These are phyloP conservation scores for Pythium aristosporum DNA, from an alignment of 352 stramenopile genomes.

Conservation along the genomic window DNA sequence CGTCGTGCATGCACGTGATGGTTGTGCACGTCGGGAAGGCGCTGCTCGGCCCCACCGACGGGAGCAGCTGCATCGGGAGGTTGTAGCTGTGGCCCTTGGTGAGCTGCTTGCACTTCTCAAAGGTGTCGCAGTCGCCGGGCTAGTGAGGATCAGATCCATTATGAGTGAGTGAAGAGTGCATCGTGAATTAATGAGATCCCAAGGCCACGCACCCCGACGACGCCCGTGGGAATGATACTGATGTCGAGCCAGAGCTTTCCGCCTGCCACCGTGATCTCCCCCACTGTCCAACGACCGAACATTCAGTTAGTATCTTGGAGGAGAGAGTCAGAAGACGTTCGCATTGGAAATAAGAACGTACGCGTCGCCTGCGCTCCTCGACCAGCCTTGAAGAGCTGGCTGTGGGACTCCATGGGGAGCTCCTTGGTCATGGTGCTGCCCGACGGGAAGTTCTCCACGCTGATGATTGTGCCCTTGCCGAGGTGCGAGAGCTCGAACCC, in stretches of 20 bases:
- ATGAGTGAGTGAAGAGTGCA: background rate
- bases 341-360: constrained; percentile 9
- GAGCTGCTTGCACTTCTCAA: constrained; percentile 49
- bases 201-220: constrained; percentile 16
- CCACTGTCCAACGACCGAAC: constrained; percentile 7
- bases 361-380: constrained; percentile 21
- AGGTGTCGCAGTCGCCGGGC: constrained; percentile 45
- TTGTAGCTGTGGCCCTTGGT: constrained; percentile 68
- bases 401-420: constrained; percentile 1
- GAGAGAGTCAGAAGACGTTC: too few relatives aligned
- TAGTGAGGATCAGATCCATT: constrained; percentile 16
- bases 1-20: constrained; percentile 50
- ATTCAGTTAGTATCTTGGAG: too few relatives aligned
- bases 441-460: constrained; percentile 13
- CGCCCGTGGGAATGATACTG: constrained; percentile 30
- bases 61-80: constrained; percentile 57
- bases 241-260: constrained; percentile 28
- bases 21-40: constrained; percentile 39
- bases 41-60: constrained; percentile 3
- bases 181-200: too few relatives aligned
- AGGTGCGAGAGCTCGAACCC: constrained; percentile 26
- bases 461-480: constrained; percentile 8
- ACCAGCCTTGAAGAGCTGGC: constrained; percentile 28
- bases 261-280: constrained; percentile 20
- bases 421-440: constrained; percentile 25